Evolutionary conservation across 345 rosid species (phyloP), one percentile per base, ranked within the genome.

Genomic region (Zanthoxylum bungeanum): DNA sequence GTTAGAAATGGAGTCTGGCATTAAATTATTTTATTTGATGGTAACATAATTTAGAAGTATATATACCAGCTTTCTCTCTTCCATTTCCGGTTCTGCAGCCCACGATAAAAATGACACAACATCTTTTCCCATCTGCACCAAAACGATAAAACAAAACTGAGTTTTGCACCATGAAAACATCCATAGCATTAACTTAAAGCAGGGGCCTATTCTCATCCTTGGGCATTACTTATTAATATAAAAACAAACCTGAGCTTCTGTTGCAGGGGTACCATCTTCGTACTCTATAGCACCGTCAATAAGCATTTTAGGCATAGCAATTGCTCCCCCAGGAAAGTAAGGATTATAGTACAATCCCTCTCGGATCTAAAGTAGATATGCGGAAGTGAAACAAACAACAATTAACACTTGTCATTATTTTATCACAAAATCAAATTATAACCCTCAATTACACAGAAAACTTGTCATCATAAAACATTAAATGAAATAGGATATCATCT

Each of bases 11-110:
- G 17, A 44, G 25, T 16, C 30, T 63, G 5, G n/a, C 19, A 24
- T 22, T 57, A 6, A 28, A 44, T 17, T 7, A 36, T 2, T 16
- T 19, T 50, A 60, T 25, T 33, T 12, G 19, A 22, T 9, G 24
- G 9, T 4, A 62, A 22, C 73, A 53, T 22, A 66, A 28, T 22
- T 36, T 49, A 19, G 39, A 49, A 37, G 42, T 1, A 47, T 47
- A 69, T 57, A 34, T 85, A 96, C 99, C 93, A 96, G 77, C 73
- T 96, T 96, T 80, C 99, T 86, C 77, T 96, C 99, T 80, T 96
- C 99, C 99, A 96, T 96, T 83, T 96, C 99, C 17, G 98, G 99
- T 77, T 96, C 98, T 36, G 99, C 99, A 25, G 99, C 99, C 99
- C 99, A 96, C 1, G 97, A 31, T 71, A 96, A 85, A 76, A 96